Evolutionary conservation across 495 filamentous ascomycete species (phyloP).

Genomic region (Tuber umbilicatum): DNA sequence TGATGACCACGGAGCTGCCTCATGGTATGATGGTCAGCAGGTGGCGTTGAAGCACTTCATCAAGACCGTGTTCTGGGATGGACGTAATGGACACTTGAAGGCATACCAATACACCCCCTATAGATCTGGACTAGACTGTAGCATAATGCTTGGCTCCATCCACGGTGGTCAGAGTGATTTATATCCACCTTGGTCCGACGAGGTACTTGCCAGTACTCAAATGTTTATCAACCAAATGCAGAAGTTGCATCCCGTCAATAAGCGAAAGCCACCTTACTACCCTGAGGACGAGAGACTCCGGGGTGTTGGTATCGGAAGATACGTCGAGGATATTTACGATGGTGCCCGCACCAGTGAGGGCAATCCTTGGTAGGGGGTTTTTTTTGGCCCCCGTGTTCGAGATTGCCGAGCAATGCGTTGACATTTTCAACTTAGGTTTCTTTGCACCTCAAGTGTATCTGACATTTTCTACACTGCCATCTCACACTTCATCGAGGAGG

Average conservation of each 20-base stretch:
- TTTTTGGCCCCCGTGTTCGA: background rate
- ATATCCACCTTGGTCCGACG: slow-evolving; percentile 43
- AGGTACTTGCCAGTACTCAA: slow-evolving; percentile 44
- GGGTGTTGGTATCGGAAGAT: slow-evolving; percentile 45
- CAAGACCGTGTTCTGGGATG: slow-evolving; percentile 40
- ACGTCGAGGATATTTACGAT: slow-evolving; percentile 48
- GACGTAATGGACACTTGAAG: slow-evolving; percentile 41
- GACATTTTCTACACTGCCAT: slow-evolving; percentile 42
- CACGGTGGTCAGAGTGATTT: slow-evolving; percentile 39
- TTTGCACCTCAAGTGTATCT: slow-evolving; percentile 45
- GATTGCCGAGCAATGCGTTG: slow-evolving; percentile 1
- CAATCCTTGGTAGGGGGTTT: slow-evolving; percentile 46
- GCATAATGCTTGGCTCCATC: slow-evolving; percentile 43
- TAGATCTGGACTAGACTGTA: slow-evolving; percentile 44
- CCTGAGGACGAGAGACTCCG: slow-evolving; percentile 29
- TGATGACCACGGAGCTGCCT: slow-evolving; percentile 40
- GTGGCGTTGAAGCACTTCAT: slow-evolving; percentile 36
- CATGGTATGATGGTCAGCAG: slow-evolving; percentile 44
- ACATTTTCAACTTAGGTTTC: slow-evolving; percentile 37
- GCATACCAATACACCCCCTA: slow-evolving; percentile 40
- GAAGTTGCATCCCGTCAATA: slow-evolving; percentile 43
- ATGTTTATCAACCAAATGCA: slow-evolving; percentile 42
- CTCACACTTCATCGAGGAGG: slow-evolving; percentile 28
- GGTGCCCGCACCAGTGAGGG: slow-evolving; percentile 45
- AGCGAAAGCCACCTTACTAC: slow-evolving; percentile 23